Conservation (phyloP, 2,329 filamentous ascomycete species). For the Sphaerostilbella broomeana region DNA sequence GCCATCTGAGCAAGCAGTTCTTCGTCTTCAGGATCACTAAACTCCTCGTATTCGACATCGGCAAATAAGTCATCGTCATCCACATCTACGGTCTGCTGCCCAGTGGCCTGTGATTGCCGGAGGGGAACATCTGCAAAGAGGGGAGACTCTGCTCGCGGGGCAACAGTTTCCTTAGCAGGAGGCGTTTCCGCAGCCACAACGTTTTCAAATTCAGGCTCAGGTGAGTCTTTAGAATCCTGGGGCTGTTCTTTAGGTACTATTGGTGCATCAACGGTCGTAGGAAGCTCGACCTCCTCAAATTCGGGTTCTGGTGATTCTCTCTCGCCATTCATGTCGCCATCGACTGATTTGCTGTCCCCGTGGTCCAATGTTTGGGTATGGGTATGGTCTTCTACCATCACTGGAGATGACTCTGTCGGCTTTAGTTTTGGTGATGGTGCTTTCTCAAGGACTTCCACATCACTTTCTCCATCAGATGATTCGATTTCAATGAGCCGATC, state of each 20-base stretch:
- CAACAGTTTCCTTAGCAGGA: constrained; percentile 7
- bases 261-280: constrained; percentile 10
- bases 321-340: neutral
- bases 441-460: constrained; percentile 51
- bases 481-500: constrained; percentile 55
- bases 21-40: constrained; percentile 86
- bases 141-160: constrained; percentile 13
- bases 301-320: constrained; percentile 19
- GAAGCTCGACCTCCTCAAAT: constrained; percentile 33
- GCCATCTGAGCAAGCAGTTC: constrained; percentile 82
- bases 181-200: constrained; percentile 15
- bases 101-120: neutral
- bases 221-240: constrained; percentile 27
- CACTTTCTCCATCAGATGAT: constrained; percentile 52
- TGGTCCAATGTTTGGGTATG: neutral
- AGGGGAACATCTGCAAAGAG: constrained; percentile 15
- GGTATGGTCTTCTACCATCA: neutral
- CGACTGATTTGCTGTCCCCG: neutral
- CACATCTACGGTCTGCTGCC: constrained; percentile 8
- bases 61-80: constrained; percentile 38
- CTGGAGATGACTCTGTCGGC: neutral
- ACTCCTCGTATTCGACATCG: constrained; percentile 63
- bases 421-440: constrained; percentile 26
- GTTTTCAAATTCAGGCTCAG: constrained; percentile 33
- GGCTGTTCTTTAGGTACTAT: neutral